These are phyloP conservation scores for Glycine latifolia DNA, from an alignment of 306 rosid genomes.

Conservation along the genomic window DNA sequence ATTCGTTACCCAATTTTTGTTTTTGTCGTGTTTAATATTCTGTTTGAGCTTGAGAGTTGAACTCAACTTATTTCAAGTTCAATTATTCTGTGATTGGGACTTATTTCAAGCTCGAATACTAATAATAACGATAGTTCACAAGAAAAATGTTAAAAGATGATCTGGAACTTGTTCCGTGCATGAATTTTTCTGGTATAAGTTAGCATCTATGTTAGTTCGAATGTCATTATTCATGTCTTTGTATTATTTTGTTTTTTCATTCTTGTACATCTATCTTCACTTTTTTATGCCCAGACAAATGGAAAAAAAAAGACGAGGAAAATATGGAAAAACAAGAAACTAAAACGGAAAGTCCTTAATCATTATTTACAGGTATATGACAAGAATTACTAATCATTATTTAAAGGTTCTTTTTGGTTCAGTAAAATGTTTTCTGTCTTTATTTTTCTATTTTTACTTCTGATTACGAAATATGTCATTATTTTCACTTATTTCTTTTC, in stretches of 20 bases:
- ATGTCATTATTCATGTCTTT: constrained; percentile 11
- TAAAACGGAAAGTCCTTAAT: neutral
- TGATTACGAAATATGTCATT: no score
- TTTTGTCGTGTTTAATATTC: neutral
- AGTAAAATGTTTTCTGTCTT: no score
- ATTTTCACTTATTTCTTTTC: no score
- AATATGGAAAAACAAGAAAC: neutral
- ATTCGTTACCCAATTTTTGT: neutral
- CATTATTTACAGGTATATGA: neutral
- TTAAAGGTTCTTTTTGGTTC: no score
- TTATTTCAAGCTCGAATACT: neutral
- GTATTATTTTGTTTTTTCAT: neutral
- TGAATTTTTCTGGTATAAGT: neutral
- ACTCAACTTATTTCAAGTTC: no score
- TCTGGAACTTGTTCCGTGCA: neutral
- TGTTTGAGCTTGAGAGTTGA: no score
- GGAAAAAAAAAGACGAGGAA: neutral
- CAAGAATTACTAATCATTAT: neutral
- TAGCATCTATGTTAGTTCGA: constrained; percentile 3
- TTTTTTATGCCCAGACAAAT: neutral
- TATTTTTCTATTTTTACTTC: no score
- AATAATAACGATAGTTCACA: neutral
- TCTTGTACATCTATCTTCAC: neutral
- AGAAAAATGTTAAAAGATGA: neutral
- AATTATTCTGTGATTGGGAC: neutral